Percentiles rank a stretch among this genome's conserved stretches.
These are phyloP conservation scores for Fomitiporia mediterranea DNA, from an alignment of 1,284 basidiomycete genomes.

Conservation along the genomic window DNA sequence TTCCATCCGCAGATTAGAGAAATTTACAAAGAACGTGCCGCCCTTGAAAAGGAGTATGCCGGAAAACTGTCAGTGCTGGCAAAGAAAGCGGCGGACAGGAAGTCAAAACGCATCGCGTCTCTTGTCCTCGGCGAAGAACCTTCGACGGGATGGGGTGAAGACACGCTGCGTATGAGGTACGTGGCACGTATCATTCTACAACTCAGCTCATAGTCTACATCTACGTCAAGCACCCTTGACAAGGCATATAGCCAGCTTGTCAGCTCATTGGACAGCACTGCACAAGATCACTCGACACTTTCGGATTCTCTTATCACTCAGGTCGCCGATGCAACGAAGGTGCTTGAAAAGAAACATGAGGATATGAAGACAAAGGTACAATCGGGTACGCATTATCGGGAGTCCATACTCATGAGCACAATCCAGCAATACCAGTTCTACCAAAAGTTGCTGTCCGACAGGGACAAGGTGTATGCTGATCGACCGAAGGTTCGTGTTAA, in stretches of 20 bases:
- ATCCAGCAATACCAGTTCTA: conserved; percentile 62
- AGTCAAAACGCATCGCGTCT: conserved; percentile 47
- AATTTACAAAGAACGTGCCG: conserved; percentile 58
- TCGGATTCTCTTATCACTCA: conserved; percentile 57
- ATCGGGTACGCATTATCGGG: not conserved
- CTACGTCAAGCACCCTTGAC: conserved; percentile 55
- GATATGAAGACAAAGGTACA: conserved; percentile 62
- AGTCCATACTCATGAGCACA: conserved; percentile 14
- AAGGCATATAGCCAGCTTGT: conserved; percentile 64
- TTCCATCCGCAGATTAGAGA: conserved; percentile 55
- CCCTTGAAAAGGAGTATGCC: conserved; percentile 73
- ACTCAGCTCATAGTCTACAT: not conserved
- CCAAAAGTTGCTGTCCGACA: conserved; percentile 63
- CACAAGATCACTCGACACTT: conserved; percentile 64
- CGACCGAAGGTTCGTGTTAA: conserved; percentile 55
- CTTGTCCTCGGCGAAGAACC: conserved; percentile 65
- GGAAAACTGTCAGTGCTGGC: conserved; percentile 58
- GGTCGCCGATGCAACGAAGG: conserved; percentile 60
- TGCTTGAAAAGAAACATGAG: conserved; percentile 57
- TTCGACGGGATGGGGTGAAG: conserved; percentile 55
- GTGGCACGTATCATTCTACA: conserved; percentile 14
- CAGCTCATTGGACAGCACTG: conserved; percentile 49
- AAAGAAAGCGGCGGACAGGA: conserved; percentile 68
- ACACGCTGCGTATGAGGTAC: conserved; percentile 53
- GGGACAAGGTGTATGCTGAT: conserved; percentile 63